Conservation (phyloP, 2,329 filamentous ascomycete genomes). For the Botryotinia convoluta region DNA sequence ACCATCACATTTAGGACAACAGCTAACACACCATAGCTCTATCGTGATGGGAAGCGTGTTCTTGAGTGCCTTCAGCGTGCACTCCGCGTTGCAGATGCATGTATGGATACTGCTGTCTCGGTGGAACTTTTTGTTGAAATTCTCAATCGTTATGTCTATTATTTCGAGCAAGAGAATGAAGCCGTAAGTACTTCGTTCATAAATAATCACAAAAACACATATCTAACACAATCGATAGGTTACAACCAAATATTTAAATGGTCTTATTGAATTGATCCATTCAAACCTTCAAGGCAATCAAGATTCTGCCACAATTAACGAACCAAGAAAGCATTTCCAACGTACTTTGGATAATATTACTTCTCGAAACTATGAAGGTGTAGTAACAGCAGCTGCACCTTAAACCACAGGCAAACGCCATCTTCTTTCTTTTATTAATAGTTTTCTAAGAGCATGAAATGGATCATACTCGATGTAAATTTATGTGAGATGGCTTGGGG, state of each 20-base stretch:
- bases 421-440: slow-evolving; percentile 9
- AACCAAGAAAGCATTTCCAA: slow-evolving; percentile 89
- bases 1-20: neutral
- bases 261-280: slow-evolving; percentile 96
- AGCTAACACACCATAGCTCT: slow-evolving; percentile 59
- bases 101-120: slow-evolving; percentile 96
- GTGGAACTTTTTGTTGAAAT: slow-evolving; percentile 99
- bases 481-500: slow-evolving; percentile 17
- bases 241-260: slow-evolving; percentile 96
- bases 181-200: slow-evolving; percentile 55
- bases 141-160: slow-evolving; percentile 96
- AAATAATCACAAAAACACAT: slow-evolving; percentile 15
- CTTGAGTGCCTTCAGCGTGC: slow-evolving; percentile 94
- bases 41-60: slow-evolving; percentile 95
- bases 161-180: slow-evolving; percentile 99
- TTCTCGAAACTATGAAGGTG: slow-evolving; percentile 87
- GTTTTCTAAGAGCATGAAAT: slow-evolving; percentile 8
- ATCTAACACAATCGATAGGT: slow-evolving; percentile 47
- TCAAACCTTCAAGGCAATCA: slow-evolving; percentile 86
- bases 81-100: slow-evolving; percentile 92
- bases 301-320: slow-evolving; percentile 79
- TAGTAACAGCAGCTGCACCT: slow-evolving; percentile 51
- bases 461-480: slow-evolving; percentile 21
- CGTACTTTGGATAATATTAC: slow-evolving; percentile 92
- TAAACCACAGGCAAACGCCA: neutral